Conservation (phyloP, 202 grass and related monocot species). For the Alloteropsis angusta region DNA sequence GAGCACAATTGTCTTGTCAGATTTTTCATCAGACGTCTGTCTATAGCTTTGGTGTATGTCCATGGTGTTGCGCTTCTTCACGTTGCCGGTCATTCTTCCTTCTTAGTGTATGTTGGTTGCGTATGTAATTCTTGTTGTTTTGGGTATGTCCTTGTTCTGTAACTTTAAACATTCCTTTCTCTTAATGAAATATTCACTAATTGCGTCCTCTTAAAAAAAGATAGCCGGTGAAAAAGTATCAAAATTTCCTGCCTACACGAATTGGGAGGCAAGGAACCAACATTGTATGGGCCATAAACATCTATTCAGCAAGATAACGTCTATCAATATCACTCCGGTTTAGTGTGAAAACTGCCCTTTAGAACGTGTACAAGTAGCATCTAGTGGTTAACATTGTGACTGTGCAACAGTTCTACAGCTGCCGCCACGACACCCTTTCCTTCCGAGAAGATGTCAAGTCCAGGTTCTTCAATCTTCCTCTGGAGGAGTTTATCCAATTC, state of each 20-base stretch:
- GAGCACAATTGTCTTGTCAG: no score
- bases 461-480: constrained; percentile 80
- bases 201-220: no score
- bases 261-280: neutral
- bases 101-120: no score
- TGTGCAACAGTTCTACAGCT: constrained; percentile 80
- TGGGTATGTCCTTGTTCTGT: no score
- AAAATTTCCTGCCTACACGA: neutral
- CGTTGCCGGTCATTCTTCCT: no score
- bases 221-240: neutral
- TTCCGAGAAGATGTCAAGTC: constrained; percentile 61
- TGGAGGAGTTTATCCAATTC: constrained; percentile 75
- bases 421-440: constrained; percentile 66
- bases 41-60: no score
- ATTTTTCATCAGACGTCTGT: no score
- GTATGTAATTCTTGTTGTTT: no score
- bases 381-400: constrained; percentile 46
- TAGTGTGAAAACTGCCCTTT: neutral
- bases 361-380: neutral
- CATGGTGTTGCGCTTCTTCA: no score
- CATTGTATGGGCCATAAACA: neutral
- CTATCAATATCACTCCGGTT: neutral
- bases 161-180: no score
- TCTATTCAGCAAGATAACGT: neutral
- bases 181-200: no score